Percentiles rank a stretch among this genome's conserved stretches.
Evolutionary conservation across 148 eudicot species (phyloP).

Genomic region (Tetragonia tetragonoides): DNA sequence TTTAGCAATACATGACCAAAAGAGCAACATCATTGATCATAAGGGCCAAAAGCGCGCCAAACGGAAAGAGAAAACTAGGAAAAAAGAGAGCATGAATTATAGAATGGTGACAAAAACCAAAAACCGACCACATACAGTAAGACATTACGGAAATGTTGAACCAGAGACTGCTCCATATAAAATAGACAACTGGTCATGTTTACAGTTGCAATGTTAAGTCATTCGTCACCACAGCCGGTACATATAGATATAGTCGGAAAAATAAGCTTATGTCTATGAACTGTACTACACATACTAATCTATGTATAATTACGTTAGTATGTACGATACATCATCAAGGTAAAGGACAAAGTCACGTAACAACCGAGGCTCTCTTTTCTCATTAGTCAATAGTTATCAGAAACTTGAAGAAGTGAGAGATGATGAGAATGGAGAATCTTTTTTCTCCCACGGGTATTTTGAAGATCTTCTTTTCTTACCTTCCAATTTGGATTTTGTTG

Average conservation of each 20-base stretch:
- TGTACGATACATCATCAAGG: no score
- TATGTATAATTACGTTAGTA: neutral
- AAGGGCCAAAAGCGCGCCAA: no score
- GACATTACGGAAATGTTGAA: constrained; percentile 10
- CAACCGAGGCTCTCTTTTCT: no score
- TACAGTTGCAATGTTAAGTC: constrained; percentile 17
- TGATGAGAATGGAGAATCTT: constrained; percentile 14
- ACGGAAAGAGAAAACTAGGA: no score
- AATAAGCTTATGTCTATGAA: neutral
- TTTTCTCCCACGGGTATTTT: neutral
- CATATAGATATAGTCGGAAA: neutral
- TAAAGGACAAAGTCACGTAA: constrained; percentile 11
- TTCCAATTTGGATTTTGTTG: constrained; percentile 9
- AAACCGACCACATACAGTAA: constrained; percentile 19
- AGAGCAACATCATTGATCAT: no score
- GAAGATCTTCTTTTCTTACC: neutral
- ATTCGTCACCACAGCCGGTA: constrained; percentile 8
- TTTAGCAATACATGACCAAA: no score
- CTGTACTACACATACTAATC: neutral
- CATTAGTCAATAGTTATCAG: neutral
- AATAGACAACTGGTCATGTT: constrained; percentile 22
- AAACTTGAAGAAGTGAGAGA: neutral
- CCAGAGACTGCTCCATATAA: neutral
- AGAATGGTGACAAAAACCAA: no score
- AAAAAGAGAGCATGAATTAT: no score